phyloP scores from a whole-genome alignment of 1,284 basidiomycete genomes.

The Cerioporus squamosus region DNA sequence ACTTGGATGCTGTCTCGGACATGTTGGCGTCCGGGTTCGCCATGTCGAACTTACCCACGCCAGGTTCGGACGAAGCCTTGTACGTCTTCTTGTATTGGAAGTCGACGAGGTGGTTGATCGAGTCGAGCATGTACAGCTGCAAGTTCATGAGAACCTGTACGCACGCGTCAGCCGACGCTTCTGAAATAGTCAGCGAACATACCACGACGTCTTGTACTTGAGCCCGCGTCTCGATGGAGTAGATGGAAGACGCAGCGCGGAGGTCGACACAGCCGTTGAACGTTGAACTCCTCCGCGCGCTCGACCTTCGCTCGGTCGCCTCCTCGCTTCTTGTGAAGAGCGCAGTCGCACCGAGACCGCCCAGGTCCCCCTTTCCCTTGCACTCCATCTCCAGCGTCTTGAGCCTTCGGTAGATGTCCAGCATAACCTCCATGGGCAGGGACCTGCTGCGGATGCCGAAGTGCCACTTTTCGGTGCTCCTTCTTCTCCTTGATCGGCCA shows the following conservation, averaged over 20 bases:
- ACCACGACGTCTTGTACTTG: slow-evolving; percentile 91
- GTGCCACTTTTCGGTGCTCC: slow-evolving; percentile 88
- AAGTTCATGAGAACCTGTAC: slow-evolving; percentile 92
- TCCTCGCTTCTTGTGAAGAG: slow-evolving; percentile 30
- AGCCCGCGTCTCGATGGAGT: slow-evolving; percentile 94
- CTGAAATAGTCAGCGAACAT: slow-evolving; percentile 35
- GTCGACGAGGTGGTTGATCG: slow-evolving; percentile 96
- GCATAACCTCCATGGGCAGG: slow-evolving; percentile 99
- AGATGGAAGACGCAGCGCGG: slow-evolving; percentile 75
- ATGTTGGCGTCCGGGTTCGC: slow-evolving; percentile 52
- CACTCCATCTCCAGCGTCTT: slow-evolving; percentile 98
- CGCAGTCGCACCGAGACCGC: slow-evolving; percentile 59
- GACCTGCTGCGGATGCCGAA: slow-evolving; percentile 96
- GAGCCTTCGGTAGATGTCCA: slow-evolving; percentile 96
- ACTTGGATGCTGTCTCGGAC: slow-evolving; percentile 53
- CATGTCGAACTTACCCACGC: slow-evolving; percentile 72
- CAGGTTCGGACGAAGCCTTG: slow-evolving; percentile 62
- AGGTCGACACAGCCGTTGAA: slow-evolving; percentile 73
- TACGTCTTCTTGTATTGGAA: slow-evolving; percentile 98
- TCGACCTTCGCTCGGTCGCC: slow-evolving; percentile 56
- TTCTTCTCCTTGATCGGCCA: slow-evolving; percentile 63
- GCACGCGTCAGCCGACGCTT: not conserved
- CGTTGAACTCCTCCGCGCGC: slow-evolving; percentile 60
- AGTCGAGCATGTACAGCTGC: slow-evolving; percentile 95
- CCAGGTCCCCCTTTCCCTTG: slow-evolving; percentile 81